phyloP scores from a whole-genome alignment of 192 early-diverging fungal species.

The Lunasporangiospora selenospora region DNA sequence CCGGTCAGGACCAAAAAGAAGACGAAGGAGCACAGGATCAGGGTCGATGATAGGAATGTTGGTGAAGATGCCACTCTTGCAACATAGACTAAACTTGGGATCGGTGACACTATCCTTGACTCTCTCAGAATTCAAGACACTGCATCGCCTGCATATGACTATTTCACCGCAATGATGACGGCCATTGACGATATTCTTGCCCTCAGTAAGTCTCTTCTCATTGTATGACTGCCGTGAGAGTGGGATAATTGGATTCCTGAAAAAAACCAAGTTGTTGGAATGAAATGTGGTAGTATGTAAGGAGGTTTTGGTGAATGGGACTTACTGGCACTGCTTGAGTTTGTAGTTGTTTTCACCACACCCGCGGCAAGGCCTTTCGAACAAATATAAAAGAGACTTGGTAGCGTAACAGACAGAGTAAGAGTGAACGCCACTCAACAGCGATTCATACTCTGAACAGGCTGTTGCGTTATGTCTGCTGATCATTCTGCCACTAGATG shows the following conservation, averaged over 20 bases:
- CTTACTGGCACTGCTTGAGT: neutral
- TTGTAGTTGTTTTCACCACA: too few relatives aligned
- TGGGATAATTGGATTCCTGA: neutral
- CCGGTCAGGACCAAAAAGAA: slow-evolving; percentile 1
- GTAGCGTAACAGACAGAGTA: too few relatives aligned
- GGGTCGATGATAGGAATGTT: neutral
- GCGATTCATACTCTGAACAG: too few relatives aligned
- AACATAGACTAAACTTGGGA: neutral
- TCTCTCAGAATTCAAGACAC: neutral
- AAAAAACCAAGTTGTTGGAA: neutral
- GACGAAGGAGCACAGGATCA: neutral
- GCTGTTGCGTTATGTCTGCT: too few relatives aligned
- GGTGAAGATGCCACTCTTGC: neutral
- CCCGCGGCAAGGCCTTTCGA: too few relatives aligned
- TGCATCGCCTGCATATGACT: neutral
- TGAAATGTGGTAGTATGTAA: neutral
- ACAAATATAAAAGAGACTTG: too few relatives aligned
- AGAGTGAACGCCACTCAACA: too few relatives aligned
- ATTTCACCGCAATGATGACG: slow-evolving; percentile 1
- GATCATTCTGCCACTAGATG: too few relatives aligned
- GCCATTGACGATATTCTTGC: slow-evolving; percentile 4
- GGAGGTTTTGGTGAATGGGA: neutral
- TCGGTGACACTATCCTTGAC: neutral
- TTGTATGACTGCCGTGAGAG: neutral
- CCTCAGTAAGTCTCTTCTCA: neutral